Evolutionary conservation across 352 stramenopile species (phyloP).

Genomic region (Phytophthora pisi): DNA sequence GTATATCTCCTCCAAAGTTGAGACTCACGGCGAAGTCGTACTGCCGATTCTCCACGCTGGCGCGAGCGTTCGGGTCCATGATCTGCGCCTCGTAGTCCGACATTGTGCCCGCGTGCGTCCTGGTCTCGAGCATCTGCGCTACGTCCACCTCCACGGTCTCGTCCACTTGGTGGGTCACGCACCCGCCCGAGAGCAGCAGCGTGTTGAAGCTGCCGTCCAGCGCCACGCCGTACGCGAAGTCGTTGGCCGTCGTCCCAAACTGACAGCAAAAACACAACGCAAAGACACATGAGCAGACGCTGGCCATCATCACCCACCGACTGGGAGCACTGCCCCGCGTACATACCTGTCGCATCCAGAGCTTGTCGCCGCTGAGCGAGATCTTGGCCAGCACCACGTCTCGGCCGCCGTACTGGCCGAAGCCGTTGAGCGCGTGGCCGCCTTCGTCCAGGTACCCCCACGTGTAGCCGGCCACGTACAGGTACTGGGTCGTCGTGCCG

Average conservation of each 20-base stretch:
- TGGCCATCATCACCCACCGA: background rate
- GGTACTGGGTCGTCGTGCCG: conserved; percentile 25
- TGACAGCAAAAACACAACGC: conserved; percentile 16
- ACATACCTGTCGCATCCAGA: conserved; percentile 68
- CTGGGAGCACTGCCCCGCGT: too few relatives aligned
- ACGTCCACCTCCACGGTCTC: conserved; percentile 53
- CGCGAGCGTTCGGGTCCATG: conserved; percentile 49
- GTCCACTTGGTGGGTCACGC: conserved; percentile 48
- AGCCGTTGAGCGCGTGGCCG: conserved; percentile 70
- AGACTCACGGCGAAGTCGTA: conserved; percentile 69
- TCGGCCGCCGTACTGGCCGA: conserved; percentile 68
- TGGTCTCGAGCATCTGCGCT: conserved; percentile 44
- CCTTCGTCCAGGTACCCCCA: conserved; percentile 78
- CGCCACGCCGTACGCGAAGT: conserved; percentile 61
- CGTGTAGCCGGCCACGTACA: conserved; percentile 73
- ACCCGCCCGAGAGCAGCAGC: conserved; percentile 60
- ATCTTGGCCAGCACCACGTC: conserved; percentile 76
- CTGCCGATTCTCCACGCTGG: conserved; percentile 16
- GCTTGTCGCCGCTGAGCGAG: conserved; percentile 49
- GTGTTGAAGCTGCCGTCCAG: conserved; percentile 54
- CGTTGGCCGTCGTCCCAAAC: conserved; percentile 71
- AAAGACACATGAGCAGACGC: background rate
- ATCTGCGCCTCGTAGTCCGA: conserved; percentile 55
- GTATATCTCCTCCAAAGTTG: conserved; percentile 57
- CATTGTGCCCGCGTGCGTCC: conserved; percentile 23